Percentiles rank a stretch among this genome's conserved stretches.
Conservation (phyloP, 768 basidiomycete species). For the Calocybe gangraenosa region DNA sequence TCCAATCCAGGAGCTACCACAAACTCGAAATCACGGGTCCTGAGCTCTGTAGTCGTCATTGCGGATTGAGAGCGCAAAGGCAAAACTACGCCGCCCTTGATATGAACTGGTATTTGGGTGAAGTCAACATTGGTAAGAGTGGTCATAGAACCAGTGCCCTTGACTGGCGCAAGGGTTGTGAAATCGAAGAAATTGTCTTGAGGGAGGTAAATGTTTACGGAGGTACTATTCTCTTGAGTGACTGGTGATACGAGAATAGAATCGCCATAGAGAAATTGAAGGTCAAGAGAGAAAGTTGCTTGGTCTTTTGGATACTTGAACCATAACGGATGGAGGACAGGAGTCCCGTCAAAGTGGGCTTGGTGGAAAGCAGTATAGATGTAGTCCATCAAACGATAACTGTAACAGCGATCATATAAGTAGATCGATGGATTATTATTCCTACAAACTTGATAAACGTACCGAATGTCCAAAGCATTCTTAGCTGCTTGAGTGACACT, state of each 20-base stretch:
- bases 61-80: conserved; percentile 51
- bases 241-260: conserved; percentile 69
- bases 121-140: conserved; percentile 45
- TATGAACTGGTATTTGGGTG: conserved; percentile 59
- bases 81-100: conserved; percentile 54
- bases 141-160: conserved; percentile 42
- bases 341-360: conserved; percentile 54
- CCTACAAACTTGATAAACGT: conserved; percentile 12
- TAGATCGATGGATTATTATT: too few species aligned
- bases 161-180: conserved; percentile 40
- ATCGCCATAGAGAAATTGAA: conserved; percentile 67
- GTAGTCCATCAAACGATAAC: conserved; percentile 68
- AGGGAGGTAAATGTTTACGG: conserved; percentile 60
- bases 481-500: conserved; percentile 53
- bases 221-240: conserved; percentile 53
- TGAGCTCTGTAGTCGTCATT: conserved; percentile 57
- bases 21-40: conserved; percentile 55
- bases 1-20: conserved; percentile 53
- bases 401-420: conserved; percentile 18
- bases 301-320: conserved; percentile 64
- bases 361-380: conserved; percentile 68
- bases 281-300: conserved; percentile 55
- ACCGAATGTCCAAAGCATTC: conserved; percentile 60
- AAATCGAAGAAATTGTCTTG: conserved; percentile 67
- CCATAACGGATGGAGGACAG: conserved; percentile 61